These are phyloP conservation scores for Rugonectria rugulosa DNA, from an alignment of 2,329 filamentous ascomycete species.

Conservation along the genomic window DNA sequence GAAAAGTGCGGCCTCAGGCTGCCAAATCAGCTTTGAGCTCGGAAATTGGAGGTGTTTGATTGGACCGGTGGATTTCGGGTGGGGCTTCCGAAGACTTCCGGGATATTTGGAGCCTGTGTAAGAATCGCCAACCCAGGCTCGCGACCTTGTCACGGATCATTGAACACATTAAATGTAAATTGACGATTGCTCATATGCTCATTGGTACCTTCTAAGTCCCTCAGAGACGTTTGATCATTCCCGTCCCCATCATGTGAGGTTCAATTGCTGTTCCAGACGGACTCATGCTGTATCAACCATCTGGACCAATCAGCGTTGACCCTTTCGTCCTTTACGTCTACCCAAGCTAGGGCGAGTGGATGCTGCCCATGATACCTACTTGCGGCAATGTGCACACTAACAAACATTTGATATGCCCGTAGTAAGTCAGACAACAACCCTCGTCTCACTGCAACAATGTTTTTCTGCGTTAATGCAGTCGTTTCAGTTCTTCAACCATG, in stretches of 20 bases:
- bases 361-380: too few species aligned
- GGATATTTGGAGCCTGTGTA: constrained; percentile 27
- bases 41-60: constrained; percentile 58
- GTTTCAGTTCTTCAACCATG: constrained; percentile 67
- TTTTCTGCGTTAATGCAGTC: constrained; percentile 59
- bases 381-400: too few species aligned
- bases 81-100: constrained; percentile 43
- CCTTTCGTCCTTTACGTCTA: constrained; percentile 34
- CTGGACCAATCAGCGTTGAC: constrained; percentile 33
- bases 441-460: neutral
- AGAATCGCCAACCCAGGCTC: constrained; percentile 17
- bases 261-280: constrained; percentile 25
- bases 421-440: too few species aligned
- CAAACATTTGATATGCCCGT: too few species aligned
- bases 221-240: neutral
- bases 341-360: constrained; percentile 18
- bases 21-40: constrained; percentile 43
- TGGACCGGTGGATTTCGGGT: constrained; percentile 45
- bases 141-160: neutral
- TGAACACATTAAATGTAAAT: constrained; percentile 1
- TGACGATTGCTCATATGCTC: neutral
- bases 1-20: constrained; percentile 54
- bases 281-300: constrained; percentile 3
- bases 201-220: neutral
- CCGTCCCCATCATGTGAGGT: neutral